Base-by-base conservation (phyloP, 2,329 filamentous ascomycete genomes). In the Coleophoma crateriformis region DNA sequence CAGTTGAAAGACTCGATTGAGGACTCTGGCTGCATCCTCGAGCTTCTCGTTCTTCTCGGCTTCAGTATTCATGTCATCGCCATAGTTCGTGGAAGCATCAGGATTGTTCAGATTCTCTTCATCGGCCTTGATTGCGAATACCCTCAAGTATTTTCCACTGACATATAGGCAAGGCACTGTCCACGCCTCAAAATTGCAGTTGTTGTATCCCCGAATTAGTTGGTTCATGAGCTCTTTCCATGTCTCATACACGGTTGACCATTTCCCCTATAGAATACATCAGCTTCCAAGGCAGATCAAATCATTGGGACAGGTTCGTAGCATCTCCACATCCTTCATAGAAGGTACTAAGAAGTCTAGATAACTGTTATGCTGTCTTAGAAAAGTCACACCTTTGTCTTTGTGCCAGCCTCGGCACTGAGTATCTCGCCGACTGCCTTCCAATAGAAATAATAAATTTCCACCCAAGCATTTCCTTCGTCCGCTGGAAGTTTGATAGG, bases 71-170 rank as follows among this genome's bases (percentile, higher is more conserved):
- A 95, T 82, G 64, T 96, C 91, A 64, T 96, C 91, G 58, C 88
- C 82, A 58, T 91, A 84, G 27, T 68, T 68, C 48, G 66, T 74
- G 5, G 67, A 67, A 8, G 64, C 64, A 40, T 64, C 66, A 14
- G 71, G 68, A 50, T 74, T 72, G 46, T 70, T 71, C n/a, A 73
- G 71, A 41, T 71, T 64, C 61, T 88, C 85, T 35, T 85, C 81
- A 65, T 99, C 94, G 49, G 94, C 91, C 63, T 86, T 89, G 66
- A 96, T 94, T 44, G 94, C 94, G 68, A 96, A 95, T 40, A 87
- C 73, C 52, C 94, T 79, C 51, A 99, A 70, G 65, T 95, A 90
- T 68, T 90, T 95, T 48, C 90, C 91, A 20, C 86, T 84, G 47
- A 87, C 79, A 64, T 97, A 97, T 37, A 99, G 76, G 63, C 88